These are phyloP conservation scores for Yamadazyma tumulicola DNA, from an alignment of 805 yeast species.

Conservation along the genomic window DNA sequence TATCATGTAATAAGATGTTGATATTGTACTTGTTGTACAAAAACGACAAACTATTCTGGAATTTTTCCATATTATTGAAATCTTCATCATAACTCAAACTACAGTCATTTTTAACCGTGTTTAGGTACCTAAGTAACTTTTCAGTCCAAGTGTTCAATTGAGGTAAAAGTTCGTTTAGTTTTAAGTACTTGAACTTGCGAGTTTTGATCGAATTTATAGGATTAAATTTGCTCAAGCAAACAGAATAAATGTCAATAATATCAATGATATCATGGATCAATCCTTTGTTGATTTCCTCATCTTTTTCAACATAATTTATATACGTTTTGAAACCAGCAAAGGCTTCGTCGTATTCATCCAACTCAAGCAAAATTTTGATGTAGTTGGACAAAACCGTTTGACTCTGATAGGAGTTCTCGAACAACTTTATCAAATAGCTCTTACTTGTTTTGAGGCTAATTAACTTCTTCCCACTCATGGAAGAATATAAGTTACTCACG, in stretches of 20 bases:
- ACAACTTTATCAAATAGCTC: conserved; percentile 25
- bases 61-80: conserved; percentile 3
- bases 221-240: conserved; percentile 32
- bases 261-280: conserved; percentile 28
- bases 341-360: conserved; percentile 41
- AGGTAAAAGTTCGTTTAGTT: conserved; percentile 18
- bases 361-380: conserved; percentile 28
- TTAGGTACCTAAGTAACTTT: conserved; percentile 23
- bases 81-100: conserved; percentile 28
- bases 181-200: conserved; percentile 24
- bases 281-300: conserved; percentile 29
- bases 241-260: conserved; percentile 30
- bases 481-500: conserved; percentile 29
- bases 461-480: conserved; percentile 19
- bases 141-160: conserved; percentile 16
- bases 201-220: conserved; percentile 28
- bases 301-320: conserved; percentile 29
- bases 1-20: conserved; percentile 25
- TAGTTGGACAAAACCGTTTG: conserved; percentile 29
- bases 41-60: conserved; percentile 25
- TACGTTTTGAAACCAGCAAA: conserved; percentile 40
- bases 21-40: conserved; percentile 33
- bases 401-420: conserved; percentile 36
- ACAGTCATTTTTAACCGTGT: conserved; percentile 18
- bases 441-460: conserved; percentile 25